Percentiles rank a stretch among this genome's conserved stretches.
These are phyloP conservation scores for Backusella macrospora DNA, from an alignment of 192 early-diverging fungal genomes.

Conservation along the genomic window DNA sequence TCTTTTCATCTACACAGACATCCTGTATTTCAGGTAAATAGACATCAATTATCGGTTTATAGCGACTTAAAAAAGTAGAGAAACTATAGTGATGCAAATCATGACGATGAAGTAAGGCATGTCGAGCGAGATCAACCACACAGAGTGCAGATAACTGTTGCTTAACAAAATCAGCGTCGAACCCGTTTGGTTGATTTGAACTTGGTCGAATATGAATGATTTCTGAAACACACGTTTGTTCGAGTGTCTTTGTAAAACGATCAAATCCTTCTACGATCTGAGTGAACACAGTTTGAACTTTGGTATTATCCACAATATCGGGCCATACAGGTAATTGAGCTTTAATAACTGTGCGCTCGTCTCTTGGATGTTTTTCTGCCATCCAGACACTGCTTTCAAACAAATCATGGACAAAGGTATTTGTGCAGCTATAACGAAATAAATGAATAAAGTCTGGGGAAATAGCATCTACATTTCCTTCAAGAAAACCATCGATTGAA, in stretches of 20 bases:
- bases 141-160: conserved; percentile 68
- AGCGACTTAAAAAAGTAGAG: conserved; percentile 72
- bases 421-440: conserved; percentile 62
- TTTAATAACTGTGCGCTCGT: conserved; percentile 70
- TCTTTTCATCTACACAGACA: conserved; percentile 15
- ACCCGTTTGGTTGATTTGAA: conserved; percentile 43
- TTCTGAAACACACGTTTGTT: conserved; percentile 64
- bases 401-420: conserved; percentile 64
- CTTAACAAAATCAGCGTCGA: conserved; percentile 63
- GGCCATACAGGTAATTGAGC: conserved; percentile 77
- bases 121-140: conserved; percentile 64
- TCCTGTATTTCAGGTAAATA: neutral
- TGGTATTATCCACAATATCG: neutral
- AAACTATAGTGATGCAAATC: conserved; percentile 63
- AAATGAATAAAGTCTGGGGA: conserved; percentile 74
- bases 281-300: neutral
- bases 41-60: conserved; percentile 53
- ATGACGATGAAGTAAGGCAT: conserved; percentile 60
- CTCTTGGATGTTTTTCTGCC: conserved; percentile 72
- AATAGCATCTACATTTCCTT: conserved; percentile 58
- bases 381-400: conserved; percentile 67
- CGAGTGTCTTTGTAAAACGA: neutral
- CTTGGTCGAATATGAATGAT: conserved; percentile 80
- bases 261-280: conserved; percentile 7
- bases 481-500: conserved; percentile 65